A percentile compares a stretch with the other conserved stretches of the same genome.
Evolutionary conservation across 805 yeast species (phyloP).

Genomic region (Cyberlindnera xishuangbannaensis): DNA sequence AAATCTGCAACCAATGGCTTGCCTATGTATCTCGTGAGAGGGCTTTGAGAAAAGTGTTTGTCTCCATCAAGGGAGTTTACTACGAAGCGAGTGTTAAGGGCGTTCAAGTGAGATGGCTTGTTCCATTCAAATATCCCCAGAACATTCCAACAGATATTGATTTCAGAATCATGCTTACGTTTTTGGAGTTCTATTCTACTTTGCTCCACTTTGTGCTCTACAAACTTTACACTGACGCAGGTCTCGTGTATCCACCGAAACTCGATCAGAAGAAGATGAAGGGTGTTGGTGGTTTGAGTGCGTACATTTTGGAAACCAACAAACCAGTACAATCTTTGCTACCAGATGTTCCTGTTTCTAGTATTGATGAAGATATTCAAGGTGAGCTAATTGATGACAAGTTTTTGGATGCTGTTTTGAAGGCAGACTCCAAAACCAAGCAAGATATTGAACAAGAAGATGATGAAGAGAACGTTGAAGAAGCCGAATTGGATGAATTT

Average conservation of each 20-base stretch:
- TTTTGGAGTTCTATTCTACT: slow-evolving; percentile 92
- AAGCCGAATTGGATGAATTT: slow-evolving; percentile 63
- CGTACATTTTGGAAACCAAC: slow-evolving; percentile 65
- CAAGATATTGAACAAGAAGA: slow-evolving; percentile 34
- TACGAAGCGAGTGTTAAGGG: slow-evolving; percentile 88
- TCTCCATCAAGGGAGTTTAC: slow-evolving; percentile 94
- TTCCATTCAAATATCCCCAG: slow-evolving; percentile 95
- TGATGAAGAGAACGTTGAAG: slow-evolving; percentile 37
- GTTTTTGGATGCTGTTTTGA: slow-evolving; percentile 51
- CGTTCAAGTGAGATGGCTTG: slow-evolving; percentile 92
- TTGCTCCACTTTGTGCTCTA: slow-evolving; percentile 80
- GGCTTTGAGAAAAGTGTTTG: slow-evolving; percentile 81
- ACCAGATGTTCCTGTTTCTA: slow-evolving; percentile 27
- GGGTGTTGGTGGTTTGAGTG: slow-evolving; percentile 84
- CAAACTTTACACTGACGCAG: slow-evolving; percentile 80
- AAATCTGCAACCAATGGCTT: slow-evolving; percentile 88
- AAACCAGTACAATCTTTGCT: slow-evolving; percentile 24
- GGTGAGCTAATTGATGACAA: slow-evolving; percentile 27
- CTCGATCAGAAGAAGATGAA: slow-evolving; percentile 62
- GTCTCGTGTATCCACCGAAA: slow-evolving; percentile 86
- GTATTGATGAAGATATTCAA: slow-evolving; percentile 24
- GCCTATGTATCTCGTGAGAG: slow-evolving; percentile 88
- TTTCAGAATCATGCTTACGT: slow-evolving; percentile 94
- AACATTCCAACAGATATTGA: slow-evolving; percentile 92
- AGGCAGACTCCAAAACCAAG: slow-evolving; percentile 32